Conservation (phyloP, 2,329 filamentous ascomycete species). For the Aspergillus niger region DNA sequence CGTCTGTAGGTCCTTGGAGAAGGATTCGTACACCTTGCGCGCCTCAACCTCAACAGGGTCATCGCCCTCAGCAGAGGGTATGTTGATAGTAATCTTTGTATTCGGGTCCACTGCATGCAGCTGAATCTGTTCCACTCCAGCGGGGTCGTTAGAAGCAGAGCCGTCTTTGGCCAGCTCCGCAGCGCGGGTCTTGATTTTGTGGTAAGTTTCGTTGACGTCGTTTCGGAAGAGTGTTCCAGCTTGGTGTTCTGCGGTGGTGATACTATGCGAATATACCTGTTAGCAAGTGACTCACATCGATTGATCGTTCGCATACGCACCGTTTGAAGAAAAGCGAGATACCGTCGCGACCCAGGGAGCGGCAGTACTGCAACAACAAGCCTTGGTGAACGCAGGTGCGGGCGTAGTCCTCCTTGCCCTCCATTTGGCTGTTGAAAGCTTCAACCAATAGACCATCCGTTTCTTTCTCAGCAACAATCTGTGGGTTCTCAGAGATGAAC, state of each 20-base stretch:
- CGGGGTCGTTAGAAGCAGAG: conserved; percentile 53
- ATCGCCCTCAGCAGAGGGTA: conserved; percentile 69
- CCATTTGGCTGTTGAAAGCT: conserved; percentile 85
- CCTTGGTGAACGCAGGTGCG: conserved; percentile 91
- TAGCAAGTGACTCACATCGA: conserved; percentile 7
- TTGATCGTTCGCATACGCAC: conserved; percentile 32
- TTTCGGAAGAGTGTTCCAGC: conserved; percentile 89
- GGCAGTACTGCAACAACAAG: conserved; percentile 90
- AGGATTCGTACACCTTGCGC: conserved; percentile 78
- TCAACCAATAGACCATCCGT: conserved; percentile 88
- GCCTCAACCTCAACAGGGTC: conserved; percentile 64
- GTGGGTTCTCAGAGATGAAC: conserved; percentile 77
- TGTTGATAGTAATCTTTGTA: conserved; percentile 84
- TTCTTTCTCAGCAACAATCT: conserved; percentile 79
- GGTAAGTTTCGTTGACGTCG: conserved; percentile 87
- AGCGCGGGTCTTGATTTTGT: conserved; percentile 74
- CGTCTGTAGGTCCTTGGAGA: conserved; percentile 76
- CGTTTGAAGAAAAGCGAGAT: conserved; percentile 94
- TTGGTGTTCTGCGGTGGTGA: conserved; percentile 85
- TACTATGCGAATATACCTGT: conserved; percentile 43
- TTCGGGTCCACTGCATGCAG: conserved; percentile 93
- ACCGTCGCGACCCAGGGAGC: conserved; percentile 82
- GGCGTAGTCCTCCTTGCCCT: conserved; percentile 73
- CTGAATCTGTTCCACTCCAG: conserved; percentile 92
- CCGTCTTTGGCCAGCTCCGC: conserved; percentile 69